Percentiles rank a stretch among this genome's conserved stretches.
Conservation (phyloP, 805 yeast species). For the Cyberlindnera nakhonratchasimensis region DNA sequence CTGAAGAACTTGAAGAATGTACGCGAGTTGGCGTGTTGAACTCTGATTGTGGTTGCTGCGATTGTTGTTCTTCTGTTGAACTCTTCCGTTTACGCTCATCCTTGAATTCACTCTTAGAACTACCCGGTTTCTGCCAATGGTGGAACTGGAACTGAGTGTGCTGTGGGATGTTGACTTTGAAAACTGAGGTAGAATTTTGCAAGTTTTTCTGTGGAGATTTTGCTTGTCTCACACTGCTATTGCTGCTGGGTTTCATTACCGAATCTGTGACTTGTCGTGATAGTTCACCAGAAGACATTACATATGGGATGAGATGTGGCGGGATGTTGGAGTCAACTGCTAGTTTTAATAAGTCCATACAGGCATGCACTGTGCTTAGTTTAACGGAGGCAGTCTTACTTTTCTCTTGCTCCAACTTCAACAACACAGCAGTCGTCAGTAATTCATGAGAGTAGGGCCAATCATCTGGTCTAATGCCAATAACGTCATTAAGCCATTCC, state of each 20-base stretch:
- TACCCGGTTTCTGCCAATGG: slow-evolving; percentile 30
- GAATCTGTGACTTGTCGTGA: not conserved
- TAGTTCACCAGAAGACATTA: slow-evolving; percentile 26
- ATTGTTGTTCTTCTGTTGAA: slow-evolving; percentile 6
- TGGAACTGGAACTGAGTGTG: slow-evolving; percentile 30
- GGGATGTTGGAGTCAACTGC: slow-evolving; percentile 36
- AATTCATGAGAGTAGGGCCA: slow-evolving; percentile 41
- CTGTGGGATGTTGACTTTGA: slow-evolving; percentile 28
- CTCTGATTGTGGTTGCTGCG: slow-evolving; percentile 1
- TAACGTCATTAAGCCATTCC: slow-evolving; percentile 8
- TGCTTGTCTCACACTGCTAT: no score
- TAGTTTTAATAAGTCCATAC: slow-evolving; percentile 35
- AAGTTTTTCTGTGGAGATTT: not conserved
- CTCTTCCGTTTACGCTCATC: slow-evolving; percentile 12
- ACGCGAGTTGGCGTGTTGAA: slow-evolving; percentile 7
- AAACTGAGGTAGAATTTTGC: slow-evolving; percentile 23
- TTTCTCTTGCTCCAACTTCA: slow-evolving; percentile 39
- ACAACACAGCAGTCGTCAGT: slow-evolving; percentile 32
- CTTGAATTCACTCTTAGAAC: slow-evolving; percentile 11
- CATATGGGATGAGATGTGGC: slow-evolving; percentile 35
- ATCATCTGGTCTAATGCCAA: slow-evolving; percentile 14
- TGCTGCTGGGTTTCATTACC: not conserved
- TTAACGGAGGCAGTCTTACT: slow-evolving; percentile 36
- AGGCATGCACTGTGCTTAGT: slow-evolving; percentile 30
- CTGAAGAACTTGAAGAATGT: not conserved